phyloP scores from a whole-genome alignment of 2,329 filamentous ascomycete genomes.

The Trichophyton equinum region DNA sequence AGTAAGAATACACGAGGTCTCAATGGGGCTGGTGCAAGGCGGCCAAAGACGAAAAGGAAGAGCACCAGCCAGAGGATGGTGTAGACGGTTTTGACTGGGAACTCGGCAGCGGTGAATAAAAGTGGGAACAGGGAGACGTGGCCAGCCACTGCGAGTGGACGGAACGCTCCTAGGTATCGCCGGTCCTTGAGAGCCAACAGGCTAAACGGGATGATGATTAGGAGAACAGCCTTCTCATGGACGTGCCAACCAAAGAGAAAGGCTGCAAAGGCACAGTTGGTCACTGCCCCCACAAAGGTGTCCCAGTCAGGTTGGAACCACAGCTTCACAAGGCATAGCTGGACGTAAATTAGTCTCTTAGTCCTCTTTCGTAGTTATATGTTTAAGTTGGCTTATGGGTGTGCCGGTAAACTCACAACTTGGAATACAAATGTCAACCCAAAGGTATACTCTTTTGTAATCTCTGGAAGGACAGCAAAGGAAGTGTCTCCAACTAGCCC shows the following conservation, averaged over 20 bases:
- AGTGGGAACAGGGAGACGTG: conserved; percentile 93
- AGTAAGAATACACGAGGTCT: conserved; percentile 76
- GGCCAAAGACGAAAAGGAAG: conserved; percentile 77
- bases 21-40: conserved; percentile 68
- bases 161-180: conserved; percentile 80
- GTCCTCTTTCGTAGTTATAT: neutral
- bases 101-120: conserved; percentile 82
- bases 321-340: conserved; percentile 66
- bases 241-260: conserved; percentile 99
- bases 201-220: conserved; percentile 91
- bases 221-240: conserved; percentile 89
- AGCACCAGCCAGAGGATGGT: conserved; percentile 82
- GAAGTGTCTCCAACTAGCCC: conserved; percentile 87
- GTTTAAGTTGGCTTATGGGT: neutral
- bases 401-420: conserved; percentile 34
- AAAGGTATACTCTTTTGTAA: conserved; percentile 71
- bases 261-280: conserved; percentile 86
- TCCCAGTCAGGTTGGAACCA: conserved; percentile 75
- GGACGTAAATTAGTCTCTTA: conserved; percentile 14
- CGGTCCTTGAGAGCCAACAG: conserved; percentile 82
- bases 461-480: conserved; percentile 83
- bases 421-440: conserved; percentile 72
- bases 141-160: conserved; percentile 80
- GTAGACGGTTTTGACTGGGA: conserved; percentile 86
- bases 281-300: conserved; percentile 76